Percentiles rank a stretch among this genome's conserved stretches.
These are phyloP conservation scores for Rachicladosporium sp. DNA, from an alignment of 2,329 filamentous ascomycete genomes.

Conservation along the genomic window DNA sequence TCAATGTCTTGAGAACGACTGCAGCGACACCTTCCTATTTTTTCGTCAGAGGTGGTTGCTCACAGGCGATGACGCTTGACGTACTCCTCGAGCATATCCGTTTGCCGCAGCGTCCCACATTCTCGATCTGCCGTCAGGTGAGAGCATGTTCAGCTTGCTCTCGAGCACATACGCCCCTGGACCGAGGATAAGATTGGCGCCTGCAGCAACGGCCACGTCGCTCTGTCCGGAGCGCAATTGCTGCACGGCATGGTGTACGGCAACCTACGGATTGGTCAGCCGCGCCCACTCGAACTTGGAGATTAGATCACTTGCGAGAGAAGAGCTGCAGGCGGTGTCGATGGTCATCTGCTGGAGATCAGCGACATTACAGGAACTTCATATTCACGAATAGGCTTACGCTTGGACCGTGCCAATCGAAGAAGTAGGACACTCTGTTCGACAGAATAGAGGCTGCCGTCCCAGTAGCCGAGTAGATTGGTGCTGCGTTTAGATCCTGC, in stretches of 20 bases:
- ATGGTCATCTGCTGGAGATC: conserved; percentile 5
- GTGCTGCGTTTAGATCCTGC: conserved; percentile 10
- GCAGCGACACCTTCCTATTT: conserved; percentile 13
- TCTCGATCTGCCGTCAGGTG: conserved; percentile 17
- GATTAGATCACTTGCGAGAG: conserved; percentile 1
- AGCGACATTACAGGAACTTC: too few species aligned
- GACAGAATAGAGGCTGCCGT: conserved; percentile 5
- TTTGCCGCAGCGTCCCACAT: conserved; percentile 29
- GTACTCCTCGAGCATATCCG: conserved; percentile 25
- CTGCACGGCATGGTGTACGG: conserved; percentile 8
- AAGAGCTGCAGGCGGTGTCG: conserved; percentile 7
- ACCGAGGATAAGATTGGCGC: conserved; percentile 17
- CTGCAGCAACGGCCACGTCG: conserved; percentile 10
- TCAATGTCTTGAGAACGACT: conserved; percentile 18
- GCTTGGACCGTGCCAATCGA: conserved; percentile 8
- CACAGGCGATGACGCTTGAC: too few species aligned
- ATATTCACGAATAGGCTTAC: too few species aligned
- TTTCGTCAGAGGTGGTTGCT: too few species aligned
- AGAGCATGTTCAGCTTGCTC: conserved; percentile 20
- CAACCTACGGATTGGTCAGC: neutral
- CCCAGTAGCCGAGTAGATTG: conserved; percentile 14
- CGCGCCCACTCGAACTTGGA: too few species aligned
- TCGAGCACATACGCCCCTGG: conserved; percentile 13
- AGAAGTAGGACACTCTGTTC: conserved; percentile 11
- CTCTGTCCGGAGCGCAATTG: conserved; percentile 5